A percentile compares a stretch with the other conserved stretches of the same genome.
phyloP scores from a whole-genome alignment of 1,284 basidiomycete genomes.

The Blastosporella zonata region DNA sequence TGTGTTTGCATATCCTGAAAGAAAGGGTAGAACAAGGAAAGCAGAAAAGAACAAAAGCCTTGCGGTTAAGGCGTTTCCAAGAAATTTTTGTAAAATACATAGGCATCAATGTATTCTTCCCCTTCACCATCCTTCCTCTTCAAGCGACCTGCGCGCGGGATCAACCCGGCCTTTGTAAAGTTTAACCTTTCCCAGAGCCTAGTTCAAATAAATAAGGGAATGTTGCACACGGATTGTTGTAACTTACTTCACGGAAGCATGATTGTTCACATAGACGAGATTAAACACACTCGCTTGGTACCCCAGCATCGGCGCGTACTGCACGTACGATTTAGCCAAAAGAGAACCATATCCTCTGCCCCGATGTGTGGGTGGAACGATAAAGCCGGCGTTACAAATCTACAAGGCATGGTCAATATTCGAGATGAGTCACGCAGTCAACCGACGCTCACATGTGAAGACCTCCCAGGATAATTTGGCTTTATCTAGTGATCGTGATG shows the following conservation, averaged over 20 bases:
- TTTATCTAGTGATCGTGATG: slow-evolving; percentile 53
- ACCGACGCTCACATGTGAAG: slow-evolving; percentile 73
- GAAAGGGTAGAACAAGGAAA: neutral
- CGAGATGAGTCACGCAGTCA: slow-evolving; percentile 1
- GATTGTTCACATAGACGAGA: slow-evolving; percentile 85
- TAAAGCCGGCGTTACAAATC: slow-evolving; percentile 90
- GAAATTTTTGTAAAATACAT: slow-evolving; percentile 84
- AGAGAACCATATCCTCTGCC: slow-evolving; percentile 70
- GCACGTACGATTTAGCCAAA: slow-evolving; percentile 78
- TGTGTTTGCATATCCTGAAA: no score
- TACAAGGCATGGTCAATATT: slow-evolving; percentile 25
- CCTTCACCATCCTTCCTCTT: slow-evolving; percentile 59
- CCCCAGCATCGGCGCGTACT: slow-evolving; percentile 78
- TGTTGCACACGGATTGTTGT: neutral
- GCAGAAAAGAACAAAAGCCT: neutral
- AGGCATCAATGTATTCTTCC: slow-evolving; percentile 89
- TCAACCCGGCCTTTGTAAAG: slow-evolving; percentile 79
- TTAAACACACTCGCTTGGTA: slow-evolving; percentile 93
- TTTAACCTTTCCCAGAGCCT: slow-evolving; percentile 86
- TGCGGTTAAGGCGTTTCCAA: slow-evolving; percentile 6
- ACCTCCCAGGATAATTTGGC: slow-evolving; percentile 91
- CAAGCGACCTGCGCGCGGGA: slow-evolving; percentile 84
- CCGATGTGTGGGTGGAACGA: slow-evolving; percentile 71
- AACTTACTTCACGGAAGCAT: slow-evolving; percentile 61
- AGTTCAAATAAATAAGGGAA: neutral